A percentile compares a stretch with the other conserved stretches of the same genome.
phyloP scores from a whole-genome alignment of 805 yeast species.

The Grigorovia yakushimaensis region DNA sequence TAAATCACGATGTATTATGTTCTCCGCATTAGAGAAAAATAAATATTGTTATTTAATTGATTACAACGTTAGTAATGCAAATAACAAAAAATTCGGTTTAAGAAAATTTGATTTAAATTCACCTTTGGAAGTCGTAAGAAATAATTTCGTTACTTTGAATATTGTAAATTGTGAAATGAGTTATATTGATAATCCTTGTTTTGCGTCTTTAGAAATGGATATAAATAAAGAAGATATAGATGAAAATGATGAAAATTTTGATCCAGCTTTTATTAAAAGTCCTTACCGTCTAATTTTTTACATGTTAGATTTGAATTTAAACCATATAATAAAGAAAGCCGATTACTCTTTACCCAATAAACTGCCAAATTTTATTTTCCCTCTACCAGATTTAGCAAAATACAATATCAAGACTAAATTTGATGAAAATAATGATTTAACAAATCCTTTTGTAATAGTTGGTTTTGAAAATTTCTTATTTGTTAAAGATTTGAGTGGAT shows the following conservation, averaged over 20 bases:
- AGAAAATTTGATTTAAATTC: conserved; percentile 37
- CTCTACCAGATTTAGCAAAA: conserved; percentile 45
- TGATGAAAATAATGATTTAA: conserved; percentile 36
- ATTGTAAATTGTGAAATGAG: conserved; percentile 62
- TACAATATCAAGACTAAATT: conserved; percentile 12
- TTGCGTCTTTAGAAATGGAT: conserved; percentile 63
- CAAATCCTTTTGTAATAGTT: conserved; percentile 35
- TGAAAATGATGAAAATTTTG: neutral
- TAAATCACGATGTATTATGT: conserved; percentile 55
- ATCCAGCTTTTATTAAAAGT: conserved; percentile 33
- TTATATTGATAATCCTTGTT: conserved; percentile 65
- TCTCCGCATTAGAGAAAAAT: conserved; percentile 64
- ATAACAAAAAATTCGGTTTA: conserved; percentile 22
- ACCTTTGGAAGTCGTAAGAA: conserved; percentile 60
- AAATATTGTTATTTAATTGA: conserved; percentile 61
- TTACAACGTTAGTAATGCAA: conserved; percentile 35
- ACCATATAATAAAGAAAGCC: conserved; percentile 52
- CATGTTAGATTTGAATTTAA: conserved; percentile 78
- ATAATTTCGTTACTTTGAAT: conserved; percentile 41
- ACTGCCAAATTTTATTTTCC: conserved; percentile 42
- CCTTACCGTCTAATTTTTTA: conserved; percentile 49
- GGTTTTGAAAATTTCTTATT: conserved; percentile 48
- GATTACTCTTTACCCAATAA: conserved; percentile 28
- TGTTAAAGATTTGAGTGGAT: conserved; percentile 37
- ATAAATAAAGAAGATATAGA: neutral